These are phyloP conservation scores for Glomus cerebriforme DNA, from an alignment of 192 early-diverging fungal genomes.

Conservation along the genomic window DNA sequence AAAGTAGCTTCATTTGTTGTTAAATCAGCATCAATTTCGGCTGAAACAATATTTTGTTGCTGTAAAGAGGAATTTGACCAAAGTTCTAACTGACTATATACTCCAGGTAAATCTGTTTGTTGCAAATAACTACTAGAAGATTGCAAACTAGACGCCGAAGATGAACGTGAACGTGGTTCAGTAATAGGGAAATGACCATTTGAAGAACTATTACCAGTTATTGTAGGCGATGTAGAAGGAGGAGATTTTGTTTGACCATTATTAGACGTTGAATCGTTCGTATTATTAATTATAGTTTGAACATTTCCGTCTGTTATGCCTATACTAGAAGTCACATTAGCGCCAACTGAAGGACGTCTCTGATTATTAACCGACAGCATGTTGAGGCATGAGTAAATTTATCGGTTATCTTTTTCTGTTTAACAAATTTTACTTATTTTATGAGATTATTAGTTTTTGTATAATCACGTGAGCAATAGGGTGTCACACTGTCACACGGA, in stretches of 20 bases:
- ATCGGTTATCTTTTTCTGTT: background rate
- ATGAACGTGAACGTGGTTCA: conserved; percentile 25
- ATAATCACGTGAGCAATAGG: too few species aligned
- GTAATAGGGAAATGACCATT: conserved; percentile 21
- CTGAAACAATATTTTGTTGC: background rate
- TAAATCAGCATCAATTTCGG: background rate
- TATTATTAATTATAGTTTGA: background rate
- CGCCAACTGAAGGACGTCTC: conserved; percentile 10
- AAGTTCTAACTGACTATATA: background rate
- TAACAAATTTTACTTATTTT: too few species aligned
- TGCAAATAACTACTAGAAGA: background rate
- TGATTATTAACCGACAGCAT: conserved; percentile 10
- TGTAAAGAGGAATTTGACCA: background rate
- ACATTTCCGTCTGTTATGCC: conserved; percentile 18
- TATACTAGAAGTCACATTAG: conserved; percentile 4
- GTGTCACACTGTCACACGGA: too few species aligned
- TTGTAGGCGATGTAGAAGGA: background rate
- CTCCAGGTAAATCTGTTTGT: background rate
- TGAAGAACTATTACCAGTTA: background rate
- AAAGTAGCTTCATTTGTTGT: background rate
- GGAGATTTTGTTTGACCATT: background rate
- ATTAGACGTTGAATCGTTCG: background rate
- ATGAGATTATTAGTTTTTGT: too few species aligned
- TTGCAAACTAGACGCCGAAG: conserved; percentile 18
- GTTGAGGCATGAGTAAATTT: background rate